Base-by-base conservation (phyloP, 1,139 yeast genomes). In the Pneumocystis carinii region DNA sequence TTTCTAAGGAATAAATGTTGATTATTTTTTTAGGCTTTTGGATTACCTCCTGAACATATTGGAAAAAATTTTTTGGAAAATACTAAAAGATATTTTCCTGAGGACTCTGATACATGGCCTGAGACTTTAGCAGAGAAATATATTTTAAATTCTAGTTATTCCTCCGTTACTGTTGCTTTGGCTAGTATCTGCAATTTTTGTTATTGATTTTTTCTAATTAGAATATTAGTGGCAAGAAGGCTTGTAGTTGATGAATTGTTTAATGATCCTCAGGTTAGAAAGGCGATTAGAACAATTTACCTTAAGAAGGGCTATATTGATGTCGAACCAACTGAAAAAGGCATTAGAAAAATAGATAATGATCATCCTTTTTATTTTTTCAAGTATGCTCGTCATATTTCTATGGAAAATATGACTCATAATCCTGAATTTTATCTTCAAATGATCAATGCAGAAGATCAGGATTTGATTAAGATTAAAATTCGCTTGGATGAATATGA, bases 361-460 rank as follows among this genome's bases (percentile, higher is more conserved):
- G 84, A 84, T 67, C 85, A 92, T 67, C 87, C 92, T 1, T 90
- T 84, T 70, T 89, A 86, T 66, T 96, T 89, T 71, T 85, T 94
- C 75, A 94, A 92, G 73, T 94, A 92, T 73, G 95, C 96, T 19
- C 81, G 83, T 64, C 87, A 89, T 73, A 81, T 94, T 70, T 79
- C 88, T 0, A 85, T 92, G 12, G 80, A 81, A 12, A 92, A 90
- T 66, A 81, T 94, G 70, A 81, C 83, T 3, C 78, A 78, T 59
- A 79, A 83, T 62, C 97, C 98, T 0, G 95, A 89, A 70, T 77
- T 86, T 37, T 87, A 87, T 68, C 78, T 94, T 70, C 82, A 95
- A 70, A 92, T 92, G 96, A 76, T 90, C 62, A 90, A 87, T 71
- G 98, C 98, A 1, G 98, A 92, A 72, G 74, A 73, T 70, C 82